Conservation (phyloP, 2,329 filamentous ascomycete species). For the Pestalotiopsis sp. region DNA sequence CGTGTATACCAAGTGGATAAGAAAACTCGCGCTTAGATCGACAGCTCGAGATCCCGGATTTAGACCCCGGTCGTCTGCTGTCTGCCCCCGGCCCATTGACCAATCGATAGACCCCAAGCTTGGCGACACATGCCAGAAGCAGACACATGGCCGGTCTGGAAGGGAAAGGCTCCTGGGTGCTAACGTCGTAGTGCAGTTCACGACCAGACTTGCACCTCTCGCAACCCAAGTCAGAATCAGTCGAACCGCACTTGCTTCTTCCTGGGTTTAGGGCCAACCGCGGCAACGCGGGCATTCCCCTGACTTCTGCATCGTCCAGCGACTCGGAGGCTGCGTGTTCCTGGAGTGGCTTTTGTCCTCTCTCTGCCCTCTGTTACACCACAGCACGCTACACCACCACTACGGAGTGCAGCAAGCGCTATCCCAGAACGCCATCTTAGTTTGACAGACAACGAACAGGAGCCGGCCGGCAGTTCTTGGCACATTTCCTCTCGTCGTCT, state of each 20-base stretch:
- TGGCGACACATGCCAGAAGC: slow-evolving; percentile 3
- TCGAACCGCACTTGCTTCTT: not conserved
- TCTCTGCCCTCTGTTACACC: not conserved
- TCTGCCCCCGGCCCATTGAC: slow-evolving; percentile 1
- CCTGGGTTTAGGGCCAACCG: not conserved
- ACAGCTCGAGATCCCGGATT: not conserved
- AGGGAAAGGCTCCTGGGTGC: too few relatives aligned
- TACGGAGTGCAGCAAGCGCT: not conserved
- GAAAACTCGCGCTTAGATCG: not conserved
- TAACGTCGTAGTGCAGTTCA: too few relatives aligned
- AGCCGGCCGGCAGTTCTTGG: not conserved
- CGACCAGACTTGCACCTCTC: not conserved
- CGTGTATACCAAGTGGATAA: slow-evolving; percentile 5
- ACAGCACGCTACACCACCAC: not conserved
- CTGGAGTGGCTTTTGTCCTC: not conserved
- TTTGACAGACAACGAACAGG: not conserved
- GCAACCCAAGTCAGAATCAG: not conserved
- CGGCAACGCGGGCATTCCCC: not conserved
- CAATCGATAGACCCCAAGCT: slow-evolving; percentile 1
- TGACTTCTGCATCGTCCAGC: slow-evolving; percentile 4
- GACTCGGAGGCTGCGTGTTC: too few relatives aligned
- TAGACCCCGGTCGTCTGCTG: not conserved
- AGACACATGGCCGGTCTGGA: not conserved
- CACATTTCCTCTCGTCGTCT: not conserved
- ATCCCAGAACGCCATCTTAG: not conserved